Evolutionary conservation across 345 rosid species (phyloP).

Genomic region (Carallia brachiata): DNA sequence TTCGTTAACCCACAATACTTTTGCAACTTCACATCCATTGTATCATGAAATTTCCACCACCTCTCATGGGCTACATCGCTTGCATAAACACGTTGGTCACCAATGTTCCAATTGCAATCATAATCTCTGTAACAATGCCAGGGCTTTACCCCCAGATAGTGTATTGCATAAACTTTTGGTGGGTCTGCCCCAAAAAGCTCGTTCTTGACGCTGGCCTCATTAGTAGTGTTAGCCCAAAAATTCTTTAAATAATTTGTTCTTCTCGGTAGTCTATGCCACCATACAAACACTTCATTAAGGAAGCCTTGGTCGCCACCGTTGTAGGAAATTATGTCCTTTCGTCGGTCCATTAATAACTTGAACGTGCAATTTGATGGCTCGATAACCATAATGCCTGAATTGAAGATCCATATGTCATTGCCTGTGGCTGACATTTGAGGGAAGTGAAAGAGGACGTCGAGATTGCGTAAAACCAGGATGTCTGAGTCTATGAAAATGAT

Average conservation of each 20-base stretch:
- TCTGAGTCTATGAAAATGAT: conserved; percentile 86
- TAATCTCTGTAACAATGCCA: conserved; percentile 95
- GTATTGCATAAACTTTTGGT: conserved; percentile 68
- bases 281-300: conserved; percentile 79
- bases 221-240: conserved; percentile 84
- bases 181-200: conserved; percentile 75
- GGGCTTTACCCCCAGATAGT: conserved; percentile 83
- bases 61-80: conserved; percentile 78
- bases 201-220: conserved; percentile 63
- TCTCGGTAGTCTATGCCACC: conserved; percentile 93
- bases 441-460: conserved; percentile 77
- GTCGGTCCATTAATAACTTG: conserved; percentile 51
- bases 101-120: conserved; percentile 80
- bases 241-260: conserved; percentile 81
- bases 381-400: conserved; percentile 90
- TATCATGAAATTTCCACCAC: conserved; percentile 86
- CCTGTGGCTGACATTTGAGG: conserved; percentile 92
- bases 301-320: conserved; percentile 97
- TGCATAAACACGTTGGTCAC: conserved; percentile 56
- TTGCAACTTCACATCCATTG: conserved; percentile 60
- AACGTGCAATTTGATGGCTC: conserved; percentile 95
- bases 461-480: conserved; percentile 66
- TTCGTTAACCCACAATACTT: conserved; percentile 65
- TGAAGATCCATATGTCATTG: conserved; percentile 81
- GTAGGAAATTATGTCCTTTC: conserved; percentile 69